These are phyloP conservation scores for Anethum foeniculum DNA, from an alignment of 140 eudicot genomes.

Conservation along the genomic window DNA sequence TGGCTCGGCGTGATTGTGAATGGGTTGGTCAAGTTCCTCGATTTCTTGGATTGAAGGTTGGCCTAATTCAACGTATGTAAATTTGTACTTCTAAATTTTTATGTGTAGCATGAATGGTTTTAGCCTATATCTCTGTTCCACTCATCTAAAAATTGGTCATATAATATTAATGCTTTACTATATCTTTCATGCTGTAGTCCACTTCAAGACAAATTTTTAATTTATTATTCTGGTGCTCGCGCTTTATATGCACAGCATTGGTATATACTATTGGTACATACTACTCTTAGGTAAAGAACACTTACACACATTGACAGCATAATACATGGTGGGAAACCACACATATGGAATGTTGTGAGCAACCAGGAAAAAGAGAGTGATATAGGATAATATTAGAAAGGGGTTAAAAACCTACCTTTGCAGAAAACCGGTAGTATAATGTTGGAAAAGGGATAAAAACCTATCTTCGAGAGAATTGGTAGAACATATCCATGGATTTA, in stretches of 20 bases:
- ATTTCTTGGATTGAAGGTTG: constrained; percentile 91
- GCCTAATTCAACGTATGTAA: constrained; percentile 87
- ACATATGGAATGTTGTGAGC: not conserved
- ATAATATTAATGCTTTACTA: not conserved
- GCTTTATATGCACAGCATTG: not conserved
- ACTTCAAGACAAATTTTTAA: not conserved
- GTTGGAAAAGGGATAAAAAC: not conserved
- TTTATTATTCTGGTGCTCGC: not conserved
- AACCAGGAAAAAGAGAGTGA: not conserved
- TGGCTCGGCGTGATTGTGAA: constrained; percentile 96
- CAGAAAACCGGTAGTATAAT: not conserved
- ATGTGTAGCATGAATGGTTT: not conserved
- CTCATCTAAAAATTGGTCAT: not conserved
- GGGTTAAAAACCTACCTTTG: not conserved
- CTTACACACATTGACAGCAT: not conserved
- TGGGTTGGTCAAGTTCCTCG: constrained; percentile 99
- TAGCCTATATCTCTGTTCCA: not conserved
- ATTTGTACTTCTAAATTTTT: not conserved
- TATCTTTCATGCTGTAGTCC: not conserved
- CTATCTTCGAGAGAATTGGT: not conserved
- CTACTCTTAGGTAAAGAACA: not conserved
- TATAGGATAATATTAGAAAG: not conserved
- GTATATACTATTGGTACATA: not conserved
- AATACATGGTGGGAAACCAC: not conserved
- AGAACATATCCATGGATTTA: not conserved